Base-by-base conservation (phyloP, 1,139 yeast genomes). In the Martiniozyma asiatica region DNA sequence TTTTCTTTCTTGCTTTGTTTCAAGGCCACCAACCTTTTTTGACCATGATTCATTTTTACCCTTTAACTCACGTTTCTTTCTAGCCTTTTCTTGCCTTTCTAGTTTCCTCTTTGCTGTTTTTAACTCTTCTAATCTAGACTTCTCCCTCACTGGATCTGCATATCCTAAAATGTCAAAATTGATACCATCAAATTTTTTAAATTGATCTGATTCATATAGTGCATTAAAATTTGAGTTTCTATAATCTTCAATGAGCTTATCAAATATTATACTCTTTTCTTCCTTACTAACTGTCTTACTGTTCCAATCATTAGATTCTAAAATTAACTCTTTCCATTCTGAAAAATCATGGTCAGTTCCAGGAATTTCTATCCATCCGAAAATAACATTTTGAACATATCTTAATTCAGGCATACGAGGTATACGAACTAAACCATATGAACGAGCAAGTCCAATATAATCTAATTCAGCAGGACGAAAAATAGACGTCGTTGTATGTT, bases 351-450 rank as follows among this genome's bases (percentile, higher is more conserved):
- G n/a, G n/a, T n/a, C n/a, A n/a, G n/a, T n/a, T n/a, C n/a, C n/a
- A n/a, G n/a, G n/a, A n/a, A n/a, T n/a, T n/a, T n/a, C n/a, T n/a
- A n/a, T n/a, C n/a, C n/a, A n/a, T n/a, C n/a, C n/a, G n/a, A n/a
- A n/a, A n/a, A n/a, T n/a, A n/a, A n/a, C n/a, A n/a, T n/a, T n/a
- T 14, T 48, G 45, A 2, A 79, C 59, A 43, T 65, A 62, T 35
- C 59, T 63, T 16, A 82, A 63, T 51, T 92, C 99, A 0, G 98
- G 98, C 97, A 92, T 92, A 43, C 75, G 73, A 6, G 99, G 99
- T 32, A 89, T 57, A 43, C 96, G 64, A 28, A 82, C 56, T 10
- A 92, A 56, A 1, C 95, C 94, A 53, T 80, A 85, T 58, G 80
- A 64, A 40, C 63, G 67, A 1, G 93, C 95, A 10, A 78, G 41